Percentiles rank a stretch among this genome's conserved stretches.
Evolutionary conservation across 140 eudicot species (phyloP).

Genomic region (Stevia rebaudiana): DNA sequence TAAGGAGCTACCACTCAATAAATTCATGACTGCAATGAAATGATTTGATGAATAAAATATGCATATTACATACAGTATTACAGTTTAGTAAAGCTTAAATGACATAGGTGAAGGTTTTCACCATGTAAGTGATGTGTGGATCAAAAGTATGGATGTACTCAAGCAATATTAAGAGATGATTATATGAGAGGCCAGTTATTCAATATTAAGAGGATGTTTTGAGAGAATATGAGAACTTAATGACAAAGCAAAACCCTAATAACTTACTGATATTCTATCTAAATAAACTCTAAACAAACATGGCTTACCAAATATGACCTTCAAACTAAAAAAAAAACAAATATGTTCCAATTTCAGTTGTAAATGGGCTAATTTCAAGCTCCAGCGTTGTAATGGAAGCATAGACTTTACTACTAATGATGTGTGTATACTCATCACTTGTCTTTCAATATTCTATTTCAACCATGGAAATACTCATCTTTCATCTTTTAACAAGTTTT

Average conservation of each 20-base stretch:
- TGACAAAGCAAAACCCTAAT: not conserved
- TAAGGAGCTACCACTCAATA: slow-evolving; percentile 2
- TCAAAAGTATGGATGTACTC: not conserved
- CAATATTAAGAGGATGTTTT: not conserved
- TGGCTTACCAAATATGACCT: not conserved
- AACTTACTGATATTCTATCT: not conserved
- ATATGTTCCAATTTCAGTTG: not conserved
- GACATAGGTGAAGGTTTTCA: not conserved
- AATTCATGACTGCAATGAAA: not conserved
- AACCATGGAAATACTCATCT: too few relatives aligned
- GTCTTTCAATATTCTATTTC: too few relatives aligned
- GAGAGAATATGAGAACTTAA: not conserved
- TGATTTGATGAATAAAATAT: not conserved
- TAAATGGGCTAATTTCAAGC: slow-evolving; percentile 3
- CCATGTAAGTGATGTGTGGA: not conserved
- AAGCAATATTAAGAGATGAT: not conserved
- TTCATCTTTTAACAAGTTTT: too few relatives aligned
- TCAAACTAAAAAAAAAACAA: not conserved
- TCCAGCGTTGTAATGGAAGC: not conserved
- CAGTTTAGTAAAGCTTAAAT: too few relatives aligned
- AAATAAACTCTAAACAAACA: not conserved
- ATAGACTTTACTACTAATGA: not conserved
- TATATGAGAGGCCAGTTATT: not conserved
- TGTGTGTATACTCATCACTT: too few relatives aligned
- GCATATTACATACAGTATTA: not conserved